These are phyloP conservation scores for Psilocybe azurescens DNA, from an alignment of 768 basidiomycete species.

Conservation along the genomic window DNA sequence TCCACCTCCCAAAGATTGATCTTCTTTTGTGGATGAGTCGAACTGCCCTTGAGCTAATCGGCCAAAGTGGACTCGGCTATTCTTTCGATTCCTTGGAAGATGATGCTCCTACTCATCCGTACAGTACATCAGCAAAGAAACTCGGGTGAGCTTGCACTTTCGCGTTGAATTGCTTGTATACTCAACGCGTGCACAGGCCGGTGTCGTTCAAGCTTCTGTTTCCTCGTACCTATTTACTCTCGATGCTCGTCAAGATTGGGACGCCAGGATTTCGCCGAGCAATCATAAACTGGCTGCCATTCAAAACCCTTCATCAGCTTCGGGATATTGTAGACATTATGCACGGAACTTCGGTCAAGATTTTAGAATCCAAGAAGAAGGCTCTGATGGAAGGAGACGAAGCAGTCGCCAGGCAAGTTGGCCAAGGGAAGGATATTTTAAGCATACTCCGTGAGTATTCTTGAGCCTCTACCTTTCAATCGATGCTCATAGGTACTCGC, in stretches of 20 bases:
- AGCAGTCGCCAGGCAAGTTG: conserved; percentile 36
- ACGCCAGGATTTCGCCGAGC: conserved; percentile 20
- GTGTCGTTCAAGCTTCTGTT: conserved; percentile 21
- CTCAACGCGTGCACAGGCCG: conserved; percentile 17
- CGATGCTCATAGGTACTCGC: neutral
- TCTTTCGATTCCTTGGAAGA: conserved; percentile 44
- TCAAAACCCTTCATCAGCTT: conserved; percentile 32
- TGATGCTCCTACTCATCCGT: conserved; percentile 33
- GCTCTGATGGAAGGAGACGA: conserved; percentile 41
- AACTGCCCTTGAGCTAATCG: conserved; percentile 53
- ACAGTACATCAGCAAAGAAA: conserved; percentile 32
- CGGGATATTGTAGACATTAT: conserved; percentile 39
- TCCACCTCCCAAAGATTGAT: conserved; percentile 29
- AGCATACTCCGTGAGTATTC: conserved; percentile 46
- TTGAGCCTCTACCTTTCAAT: neutral
- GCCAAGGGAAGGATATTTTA: conserved; percentile 50
- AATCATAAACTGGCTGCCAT: conserved; percentile 22
- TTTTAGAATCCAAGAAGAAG: conserved; percentile 42
- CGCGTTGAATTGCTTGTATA: neutral
- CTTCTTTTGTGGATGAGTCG: conserved; percentile 42
- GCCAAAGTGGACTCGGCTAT: conserved; percentile 49
- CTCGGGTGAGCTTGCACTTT: conserved; percentile 29
- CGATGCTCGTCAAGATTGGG: conserved; percentile 31
- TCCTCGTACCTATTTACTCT: conserved; percentile 24
- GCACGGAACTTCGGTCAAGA: conserved; percentile 37